Conservation (phyloP, 2,329 filamentous ascomycete genomes). For the Chalara sp. region DNA sequence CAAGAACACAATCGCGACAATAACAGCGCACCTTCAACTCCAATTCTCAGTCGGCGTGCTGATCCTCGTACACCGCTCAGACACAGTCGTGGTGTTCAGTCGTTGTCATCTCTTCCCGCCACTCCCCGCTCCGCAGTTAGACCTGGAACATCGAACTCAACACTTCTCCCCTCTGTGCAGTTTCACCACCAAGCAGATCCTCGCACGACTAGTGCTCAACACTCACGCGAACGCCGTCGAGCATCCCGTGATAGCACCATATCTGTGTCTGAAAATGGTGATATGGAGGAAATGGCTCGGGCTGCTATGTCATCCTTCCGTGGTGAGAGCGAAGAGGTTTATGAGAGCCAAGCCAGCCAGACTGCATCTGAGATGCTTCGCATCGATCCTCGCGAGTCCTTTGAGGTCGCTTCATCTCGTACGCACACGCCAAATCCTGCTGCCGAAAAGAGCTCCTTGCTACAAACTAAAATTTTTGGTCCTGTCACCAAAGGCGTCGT, state of each 20-base stretch:
- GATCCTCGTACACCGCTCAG: slow-evolving; percentile 41
- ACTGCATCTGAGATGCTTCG: slow-evolving; percentile 70
- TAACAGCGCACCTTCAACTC: slow-evolving; percentile 68
- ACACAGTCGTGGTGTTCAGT: slow-evolving; percentile 72
- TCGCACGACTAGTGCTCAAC: slow-evolving; percentile 16
- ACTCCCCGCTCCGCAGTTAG: slow-evolving; percentile 56
- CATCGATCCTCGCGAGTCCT: slow-evolving; percentile 39
- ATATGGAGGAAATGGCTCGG: slow-evolving; percentile 42
- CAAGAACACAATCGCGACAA: slow-evolving; percentile 49
- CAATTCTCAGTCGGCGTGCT: slow-evolving; percentile 28
- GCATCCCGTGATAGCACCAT: slow-evolving; percentile 83
- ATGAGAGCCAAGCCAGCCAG: slow-evolving; percentile 71
- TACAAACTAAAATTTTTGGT: slow-evolving; percentile 59
- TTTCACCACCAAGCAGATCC: slow-evolving; percentile 56
- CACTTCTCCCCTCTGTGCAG: slow-evolving; percentile 55
- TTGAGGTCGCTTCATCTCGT: slow-evolving; percentile 24
- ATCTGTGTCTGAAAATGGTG: slow-evolving; percentile 50
- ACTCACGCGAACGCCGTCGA: slow-evolving; percentile 47
- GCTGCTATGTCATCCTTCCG: slow-evolving; percentile 35
- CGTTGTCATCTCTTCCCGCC: slow-evolving; percentile 75
- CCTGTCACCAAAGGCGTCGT: slow-evolving; percentile 49
- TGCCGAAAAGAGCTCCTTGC: slow-evolving; percentile 33
- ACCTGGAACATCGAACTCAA: slow-evolving; percentile 34
- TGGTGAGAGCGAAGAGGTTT: slow-evolving; percentile 53
- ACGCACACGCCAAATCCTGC: slow-evolving; percentile 30